A percentile compares a stretch with the other conserved stretches of the same genome.
Conservation (phyloP, 495 filamentous ascomycete species). For the Parathielavia hyrcaniae region DNA sequence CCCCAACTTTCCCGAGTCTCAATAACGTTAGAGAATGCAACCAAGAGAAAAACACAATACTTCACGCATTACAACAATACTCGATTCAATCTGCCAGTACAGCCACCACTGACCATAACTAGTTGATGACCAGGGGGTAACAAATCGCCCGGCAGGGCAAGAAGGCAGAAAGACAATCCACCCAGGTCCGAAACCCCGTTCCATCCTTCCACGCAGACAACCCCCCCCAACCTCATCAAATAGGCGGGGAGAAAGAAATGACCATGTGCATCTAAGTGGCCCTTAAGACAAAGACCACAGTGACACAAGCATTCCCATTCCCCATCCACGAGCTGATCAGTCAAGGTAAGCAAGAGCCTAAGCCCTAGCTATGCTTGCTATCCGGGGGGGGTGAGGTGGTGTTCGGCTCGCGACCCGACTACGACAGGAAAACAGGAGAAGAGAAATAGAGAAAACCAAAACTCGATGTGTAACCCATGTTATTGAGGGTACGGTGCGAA, state of each 20-base stretch:
- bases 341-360: background rate
- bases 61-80: conserved; percentile 13
- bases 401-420: background rate
- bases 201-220: background rate
- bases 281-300: background rate
- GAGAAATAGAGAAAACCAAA: background rate
- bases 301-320: background rate
- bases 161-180: background rate
- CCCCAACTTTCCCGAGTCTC: background rate
- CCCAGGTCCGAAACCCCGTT: background rate
- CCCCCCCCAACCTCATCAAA: background rate
- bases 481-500: background rate
- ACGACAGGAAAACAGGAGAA: background rate
- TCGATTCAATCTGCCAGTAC: conserved; percentile 18
- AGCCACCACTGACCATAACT: background rate
- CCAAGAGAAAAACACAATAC: background rate
- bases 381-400: background rate
- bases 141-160: background rate
- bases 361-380: background rate
- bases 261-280: background rate
- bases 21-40: background rate
- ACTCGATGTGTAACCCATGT: conserved; percentile 5
- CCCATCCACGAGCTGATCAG: background rate
- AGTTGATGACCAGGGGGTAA: background rate
- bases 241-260: background rate